Percentiles rank a stretch among this genome's conserved stretches.
These are phyloP conservation scores for Geotrichum histeridarum DNA, from an alignment of 1,139 yeast genomes.

Conservation along the genomic window DNA sequence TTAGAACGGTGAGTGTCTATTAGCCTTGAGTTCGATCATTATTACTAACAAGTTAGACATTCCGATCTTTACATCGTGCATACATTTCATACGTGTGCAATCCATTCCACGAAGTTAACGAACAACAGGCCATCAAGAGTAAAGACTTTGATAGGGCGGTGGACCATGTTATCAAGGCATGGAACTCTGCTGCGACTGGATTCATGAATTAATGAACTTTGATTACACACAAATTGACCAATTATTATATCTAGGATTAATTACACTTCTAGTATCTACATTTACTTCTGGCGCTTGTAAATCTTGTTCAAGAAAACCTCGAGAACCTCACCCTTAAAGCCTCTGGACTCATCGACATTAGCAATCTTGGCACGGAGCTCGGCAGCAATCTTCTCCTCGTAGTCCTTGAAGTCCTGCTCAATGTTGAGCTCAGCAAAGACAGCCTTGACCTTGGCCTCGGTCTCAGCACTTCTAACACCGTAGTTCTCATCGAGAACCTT, in stretches of 20 bases:
- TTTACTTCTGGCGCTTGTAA: slow-evolving; percentile 84
- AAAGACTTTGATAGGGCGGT: slow-evolving; percentile 30
- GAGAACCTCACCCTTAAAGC: slow-evolving; percentile 82
- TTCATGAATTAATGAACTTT: slow-evolving; percentile 9
- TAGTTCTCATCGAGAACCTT: slow-evolving; percentile 76
- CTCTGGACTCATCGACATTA: slow-evolving; percentile 78
- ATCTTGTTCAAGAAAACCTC: slow-evolving; percentile 81
- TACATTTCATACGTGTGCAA: slow-evolving; percentile 39
- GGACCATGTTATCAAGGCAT: slow-evolving; percentile 25
- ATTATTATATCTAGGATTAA: neutral
- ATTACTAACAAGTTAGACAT: slow-evolving; percentile 24
- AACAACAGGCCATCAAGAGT: slow-evolving; percentile 29
- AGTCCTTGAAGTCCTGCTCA: slow-evolving; percentile 64
- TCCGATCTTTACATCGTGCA: slow-evolving; percentile 36
- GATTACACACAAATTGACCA: neutral
- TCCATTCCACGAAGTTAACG: slow-evolving; percentile 35
- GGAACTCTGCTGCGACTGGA: slow-evolving; percentile 25
- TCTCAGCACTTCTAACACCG: slow-evolving; percentile 70
- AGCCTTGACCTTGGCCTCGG: slow-evolving; percentile 68
- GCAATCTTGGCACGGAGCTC: slow-evolving; percentile 62
- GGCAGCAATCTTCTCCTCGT: slow-evolving; percentile 72
- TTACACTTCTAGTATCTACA: neutral
- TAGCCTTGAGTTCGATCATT: neutral
- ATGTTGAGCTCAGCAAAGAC: slow-evolving; percentile 72
- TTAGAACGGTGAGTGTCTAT: slow-evolving; percentile 26